These are phyloP conservation scores for Dryadomyces quercus-mongolicae DNA, from an alignment of 2,329 filamentous ascomycete species.

Conservation along the genomic window DNA sequence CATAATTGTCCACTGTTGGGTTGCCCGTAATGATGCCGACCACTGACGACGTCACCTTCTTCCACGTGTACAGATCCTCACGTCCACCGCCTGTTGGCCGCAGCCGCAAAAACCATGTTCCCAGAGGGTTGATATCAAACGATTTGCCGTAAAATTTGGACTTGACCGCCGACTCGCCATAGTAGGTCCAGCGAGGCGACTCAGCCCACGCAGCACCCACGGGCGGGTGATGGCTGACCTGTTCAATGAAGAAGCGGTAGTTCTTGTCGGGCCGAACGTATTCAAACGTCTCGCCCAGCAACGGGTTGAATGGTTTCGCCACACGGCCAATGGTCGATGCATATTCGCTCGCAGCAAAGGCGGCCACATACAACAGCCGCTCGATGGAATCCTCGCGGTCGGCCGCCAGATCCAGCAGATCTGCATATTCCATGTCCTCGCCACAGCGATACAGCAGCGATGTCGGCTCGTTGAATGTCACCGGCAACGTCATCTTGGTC, in stretches of 20 bases:
- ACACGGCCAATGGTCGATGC: slow-evolving; percentile 94
- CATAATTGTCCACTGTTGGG: slow-evolving; percentile 95
- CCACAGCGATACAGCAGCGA: slow-evolving; percentile 88
- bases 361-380: slow-evolving; percentile 85
- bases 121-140: slow-evolving; percentile 91
- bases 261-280: slow-evolving; percentile 93
- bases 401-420: slow-evolving; percentile 79
- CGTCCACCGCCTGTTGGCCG: slow-evolving; percentile 62
- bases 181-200: slow-evolving; percentile 91
- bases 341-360: slow-evolving; percentile 93
- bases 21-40: slow-evolving; percentile 96
- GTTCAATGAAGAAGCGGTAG: slow-evolving; percentile 96
- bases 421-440: slow-evolving; percentile 96
- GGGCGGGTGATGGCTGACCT: slow-evolving; percentile 94
- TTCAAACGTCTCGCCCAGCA: slow-evolving; percentile 93
- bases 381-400: slow-evolving; percentile 80
- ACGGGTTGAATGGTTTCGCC: slow-evolving; percentile 94
- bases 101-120: slow-evolving; percentile 90
- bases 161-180: slow-evolving; percentile 86
- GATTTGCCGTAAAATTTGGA: slow-evolving; percentile 97
- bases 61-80: slow-evolving; percentile 93
- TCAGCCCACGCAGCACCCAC: slow-evolving; percentile 90
- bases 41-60: slow-evolving; percentile 96
- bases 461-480: slow-evolving; percentile 97
- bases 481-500: slow-evolving; percentile 98